Evolutionary conservation across 2,329 filamentous ascomycete genomes (phyloP).

Genomic region (Bipolaris cookei): DNA sequence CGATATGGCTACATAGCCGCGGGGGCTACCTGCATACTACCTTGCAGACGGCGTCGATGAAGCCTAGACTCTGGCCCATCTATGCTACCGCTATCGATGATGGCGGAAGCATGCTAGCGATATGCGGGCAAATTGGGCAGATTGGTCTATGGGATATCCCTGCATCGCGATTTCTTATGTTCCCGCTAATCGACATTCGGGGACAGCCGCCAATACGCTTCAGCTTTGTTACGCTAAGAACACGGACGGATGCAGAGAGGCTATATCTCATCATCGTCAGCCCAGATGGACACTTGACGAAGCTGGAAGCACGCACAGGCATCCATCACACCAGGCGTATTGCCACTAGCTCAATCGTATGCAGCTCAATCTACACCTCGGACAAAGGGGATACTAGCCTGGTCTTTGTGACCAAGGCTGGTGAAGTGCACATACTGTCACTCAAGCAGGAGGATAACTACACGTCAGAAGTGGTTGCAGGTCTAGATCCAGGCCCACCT

Average conservation of each 20-base stretch:
- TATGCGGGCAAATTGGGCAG: constrained; percentile 64
- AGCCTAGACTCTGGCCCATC: constrained; percentile 54
- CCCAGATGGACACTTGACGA: constrained; percentile 67
- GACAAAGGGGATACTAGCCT: constrained; percentile 38
- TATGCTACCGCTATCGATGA: constrained; percentile 69
- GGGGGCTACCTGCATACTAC: constrained; percentile 38
- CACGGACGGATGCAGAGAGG: constrained; percentile 36
- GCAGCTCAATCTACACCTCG: constrained; percentile 36
- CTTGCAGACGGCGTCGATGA: constrained; percentile 42
- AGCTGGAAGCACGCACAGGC: constrained; percentile 59
- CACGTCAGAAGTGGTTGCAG: constrained; percentile 43
- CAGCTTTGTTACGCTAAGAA: constrained; percentile 48
- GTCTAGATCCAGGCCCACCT: constrained; percentile 44
- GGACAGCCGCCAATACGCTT: constrained; percentile 71
- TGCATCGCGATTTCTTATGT: constrained; percentile 63
- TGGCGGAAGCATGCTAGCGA: constrained; percentile 68
- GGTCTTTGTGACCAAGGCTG: constrained; percentile 43
- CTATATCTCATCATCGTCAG: constrained; percentile 65
- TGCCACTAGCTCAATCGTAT: constrained; percentile 34
- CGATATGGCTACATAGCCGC: constrained; percentile 61
- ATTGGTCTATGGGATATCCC: constrained; percentile 69
- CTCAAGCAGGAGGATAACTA: constrained; percentile 32
- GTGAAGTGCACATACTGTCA: constrained; percentile 44
- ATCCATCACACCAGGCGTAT: constrained; percentile 41
- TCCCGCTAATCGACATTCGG: constrained; percentile 59